These are phyloP conservation scores for Parmelia sp. DNA, from an alignment of 495 filamentous ascomycete genomes.

Conservation along the genomic window DNA sequence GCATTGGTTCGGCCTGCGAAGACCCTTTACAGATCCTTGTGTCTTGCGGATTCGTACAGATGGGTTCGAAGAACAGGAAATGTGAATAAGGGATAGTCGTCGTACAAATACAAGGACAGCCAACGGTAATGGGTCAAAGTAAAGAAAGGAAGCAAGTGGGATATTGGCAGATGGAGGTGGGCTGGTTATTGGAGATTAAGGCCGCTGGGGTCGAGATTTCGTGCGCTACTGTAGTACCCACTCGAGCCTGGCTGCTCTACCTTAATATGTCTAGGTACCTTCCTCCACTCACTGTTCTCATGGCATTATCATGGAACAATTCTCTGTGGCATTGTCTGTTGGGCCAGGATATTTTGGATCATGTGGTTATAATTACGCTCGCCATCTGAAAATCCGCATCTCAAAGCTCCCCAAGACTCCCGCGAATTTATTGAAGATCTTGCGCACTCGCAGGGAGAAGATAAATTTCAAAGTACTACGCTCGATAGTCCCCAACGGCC, in stretches of 20 bases:
- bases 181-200: conserved; percentile 2
- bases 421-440: not conserved
- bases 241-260: not conserved
- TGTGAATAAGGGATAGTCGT: conserved; percentile 12
- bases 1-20: conserved; percentile 26
- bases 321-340: not conserved
- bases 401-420: not conserved
- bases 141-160: conserved; percentile 26
- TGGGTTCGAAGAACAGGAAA: conserved; percentile 3
- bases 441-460: not conserved
- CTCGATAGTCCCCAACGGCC: not conserved
- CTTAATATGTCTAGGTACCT: too few species aligned
- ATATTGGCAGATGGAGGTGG: conserved; percentile 22
- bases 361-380: not conserved
- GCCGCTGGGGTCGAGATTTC: conserved; percentile 1
- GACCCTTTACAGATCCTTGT: conserved; percentile 18
- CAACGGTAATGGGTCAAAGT: conserved; percentile 4
- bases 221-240: not conserved
- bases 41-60: conserved; percentile 14
- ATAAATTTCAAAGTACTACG: not conserved
- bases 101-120: conserved; percentile 27
- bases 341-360: not conserved
- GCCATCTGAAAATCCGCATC: not conserved
- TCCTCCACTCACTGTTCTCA: too few species aligned
- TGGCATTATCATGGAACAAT: not conserved